Conservation (phyloP, 2,329 filamentous ascomycete species). For the Immersiporthe knoxdaviesiana region DNA sequence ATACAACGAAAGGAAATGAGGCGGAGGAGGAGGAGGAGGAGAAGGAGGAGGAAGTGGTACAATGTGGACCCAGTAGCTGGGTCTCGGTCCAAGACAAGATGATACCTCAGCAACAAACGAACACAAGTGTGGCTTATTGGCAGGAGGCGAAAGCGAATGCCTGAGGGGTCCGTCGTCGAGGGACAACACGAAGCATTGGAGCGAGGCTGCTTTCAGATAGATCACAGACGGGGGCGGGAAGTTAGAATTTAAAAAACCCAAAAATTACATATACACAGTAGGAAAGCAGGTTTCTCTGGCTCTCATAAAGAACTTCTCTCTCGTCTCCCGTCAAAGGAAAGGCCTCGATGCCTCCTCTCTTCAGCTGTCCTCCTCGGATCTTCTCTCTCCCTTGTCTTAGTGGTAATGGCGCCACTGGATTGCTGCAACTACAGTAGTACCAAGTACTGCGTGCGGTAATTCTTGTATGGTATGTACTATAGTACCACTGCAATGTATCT, state of each 20-base stretch:
- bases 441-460: slow-evolving; percentile 14
- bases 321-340: not conserved
- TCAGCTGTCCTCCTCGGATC: not conserved
- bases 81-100: slow-evolving; percentile 11
- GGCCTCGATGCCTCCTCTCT: slow-evolving; percentile 5
- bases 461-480: not conserved
- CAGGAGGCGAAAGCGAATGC: slow-evolving; percentile 5
- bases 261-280: not conserved
- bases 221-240: not conserved
- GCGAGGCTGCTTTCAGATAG: slow-evolving; percentile 10
- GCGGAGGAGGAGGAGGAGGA: not conserved
- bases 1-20: not conserved
- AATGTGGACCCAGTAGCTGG: not conserved
- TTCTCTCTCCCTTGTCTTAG: slow-evolving; percentile 6
- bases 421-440: slow-evolving; percentile 1
- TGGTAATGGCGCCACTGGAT: not conserved
- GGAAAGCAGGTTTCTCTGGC: not conserved
- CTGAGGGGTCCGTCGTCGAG: not conserved
- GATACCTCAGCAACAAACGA: slow-evolving; percentile 3
- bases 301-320: not conserved
- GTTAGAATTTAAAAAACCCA: not conserved
- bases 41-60: not conserved
- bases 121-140: not conserved
- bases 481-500: not conserved
- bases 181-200: not conserved